A percentile compares a stretch with the other conserved stretches of the same genome.
phyloP scores from a whole-genome alignment of 2,329 filamentous ascomycete genomes.

The Pseudogymnoascus destructans region DNA sequence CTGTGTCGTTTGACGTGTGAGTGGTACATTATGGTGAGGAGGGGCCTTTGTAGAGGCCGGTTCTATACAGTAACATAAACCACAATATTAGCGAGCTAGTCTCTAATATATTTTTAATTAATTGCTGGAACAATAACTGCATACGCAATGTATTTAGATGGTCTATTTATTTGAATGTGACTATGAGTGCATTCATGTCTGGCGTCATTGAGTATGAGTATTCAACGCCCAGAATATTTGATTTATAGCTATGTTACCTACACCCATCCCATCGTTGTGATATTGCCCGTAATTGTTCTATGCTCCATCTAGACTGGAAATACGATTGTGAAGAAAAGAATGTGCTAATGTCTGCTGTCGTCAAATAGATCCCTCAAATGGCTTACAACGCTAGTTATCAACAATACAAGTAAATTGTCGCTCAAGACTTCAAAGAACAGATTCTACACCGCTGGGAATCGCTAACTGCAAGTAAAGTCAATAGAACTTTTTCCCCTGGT shows the following conservation, averaged over 20 bases:
- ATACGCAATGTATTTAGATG: background rate
- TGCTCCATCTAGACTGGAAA: background rate
- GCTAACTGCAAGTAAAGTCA: background rate
- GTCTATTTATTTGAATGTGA: background rate
- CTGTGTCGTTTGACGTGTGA: background rate
- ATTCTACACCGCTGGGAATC: background rate
- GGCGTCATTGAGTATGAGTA: background rate
- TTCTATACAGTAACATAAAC: background rate
- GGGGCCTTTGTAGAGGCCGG: background rate
- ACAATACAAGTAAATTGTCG: too few species aligned
- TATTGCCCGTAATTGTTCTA: background rate
- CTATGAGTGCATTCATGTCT: background rate
- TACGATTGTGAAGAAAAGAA: background rate
- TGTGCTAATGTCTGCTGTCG: background rate
- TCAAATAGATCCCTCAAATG: background rate
- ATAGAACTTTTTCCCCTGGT: background rate
- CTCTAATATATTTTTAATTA: background rate
- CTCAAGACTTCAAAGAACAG: background rate
- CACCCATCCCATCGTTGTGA: background rate
- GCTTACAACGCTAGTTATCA: background rate
- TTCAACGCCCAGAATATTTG: background rate
- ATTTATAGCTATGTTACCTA: background rate
- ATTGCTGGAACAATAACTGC: background rate
- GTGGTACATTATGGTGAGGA: background rate
- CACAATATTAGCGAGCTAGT: background rate